A percentile compares a stretch with the other conserved stretches of the same genome.
Evolutionary conservation across 306 rosid genomes (phyloP).

Genomic region (Macrotyloma uniflorum): DNA sequence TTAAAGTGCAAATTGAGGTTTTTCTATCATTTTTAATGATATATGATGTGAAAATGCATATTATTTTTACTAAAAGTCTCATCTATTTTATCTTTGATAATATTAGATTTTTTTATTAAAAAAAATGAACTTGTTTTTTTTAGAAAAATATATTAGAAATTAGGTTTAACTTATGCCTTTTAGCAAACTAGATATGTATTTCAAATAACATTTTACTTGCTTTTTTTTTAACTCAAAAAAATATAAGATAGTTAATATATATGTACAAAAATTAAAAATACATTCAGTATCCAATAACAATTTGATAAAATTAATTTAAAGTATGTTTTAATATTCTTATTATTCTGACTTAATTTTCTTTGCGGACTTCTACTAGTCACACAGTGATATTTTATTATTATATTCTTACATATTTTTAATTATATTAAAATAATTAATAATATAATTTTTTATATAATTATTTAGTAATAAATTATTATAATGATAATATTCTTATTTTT

Average conservation of each 20-base stretch:
- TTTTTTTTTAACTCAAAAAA: not conserved
- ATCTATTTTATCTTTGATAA: slow-evolving; percentile 15
- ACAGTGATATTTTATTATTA: not conserved
- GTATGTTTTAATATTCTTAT: not conserved
- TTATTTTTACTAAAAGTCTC: slow-evolving; percentile 3
- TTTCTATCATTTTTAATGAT: not conserved
- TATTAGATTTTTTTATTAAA: not conserved
- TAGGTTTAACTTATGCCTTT: too few species aligned
- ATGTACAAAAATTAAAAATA: not conserved
- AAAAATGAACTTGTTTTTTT: too few species aligned
- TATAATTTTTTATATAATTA: too few species aligned
- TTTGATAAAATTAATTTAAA: not conserved
- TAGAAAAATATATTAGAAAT: not conserved
- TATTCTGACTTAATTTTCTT: not conserved
- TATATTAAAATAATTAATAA: too few species aligned
- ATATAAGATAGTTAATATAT: not conserved
- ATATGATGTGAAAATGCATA: not conserved
- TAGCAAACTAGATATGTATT: too few species aligned
- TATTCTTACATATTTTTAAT: not conserved
- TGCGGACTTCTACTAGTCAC: slow-evolving; percentile 1
- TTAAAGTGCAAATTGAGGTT: not conserved
- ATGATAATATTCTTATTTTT: too few species aligned
- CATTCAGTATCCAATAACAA: not conserved
- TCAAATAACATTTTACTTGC: too few species aligned
- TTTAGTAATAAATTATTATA: too few species aligned